These are phyloP conservation scores for Clohesyomyces aquaticus DNA, from an alignment of 495 filamentous ascomycete genomes.

Conservation along the genomic window DNA sequence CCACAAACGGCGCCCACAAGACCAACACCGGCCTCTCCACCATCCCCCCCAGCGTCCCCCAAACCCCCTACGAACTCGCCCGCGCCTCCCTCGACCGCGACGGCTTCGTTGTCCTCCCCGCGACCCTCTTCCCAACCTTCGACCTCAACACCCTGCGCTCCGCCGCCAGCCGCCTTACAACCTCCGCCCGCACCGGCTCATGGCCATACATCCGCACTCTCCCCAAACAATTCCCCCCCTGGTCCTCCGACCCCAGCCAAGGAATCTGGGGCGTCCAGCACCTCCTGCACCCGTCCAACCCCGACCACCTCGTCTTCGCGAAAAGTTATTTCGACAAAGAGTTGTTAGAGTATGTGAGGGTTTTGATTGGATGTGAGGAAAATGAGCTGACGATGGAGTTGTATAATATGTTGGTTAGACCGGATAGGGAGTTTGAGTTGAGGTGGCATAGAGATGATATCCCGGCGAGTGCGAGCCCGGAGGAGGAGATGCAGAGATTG, in stretches of 20 bases:
- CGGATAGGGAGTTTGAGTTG: slow-evolving; percentile 65
- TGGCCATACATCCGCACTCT: slow-evolving; percentile 83
- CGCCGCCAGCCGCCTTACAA: slow-evolving; percentile 58
- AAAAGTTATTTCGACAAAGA: slow-evolving; percentile 65
- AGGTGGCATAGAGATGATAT: slow-evolving; percentile 83
- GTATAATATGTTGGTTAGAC: slow-evolving; percentile 76
- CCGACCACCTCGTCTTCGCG: slow-evolving; percentile 57
- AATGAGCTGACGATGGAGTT: slow-evolving; percentile 74
- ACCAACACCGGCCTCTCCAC: too few relatives aligned
- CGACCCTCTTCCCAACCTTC: slow-evolving; percentile 50
- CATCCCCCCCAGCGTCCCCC: too few relatives aligned
- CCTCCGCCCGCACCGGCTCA: slow-evolving; percentile 60
- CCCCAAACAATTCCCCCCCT: slow-evolving; percentile 85
- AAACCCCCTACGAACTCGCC: slow-evolving; percentile 27
- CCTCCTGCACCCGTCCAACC: slow-evolving; percentile 71
- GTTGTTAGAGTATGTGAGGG: slow-evolving; percentile 60
- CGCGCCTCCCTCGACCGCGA: slow-evolving; percentile 41
- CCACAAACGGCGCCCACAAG: slow-evolving; percentile 4
- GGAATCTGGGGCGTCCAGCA: slow-evolving; percentile 90
- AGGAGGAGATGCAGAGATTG: slow-evolving; percentile 56
- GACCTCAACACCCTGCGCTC: slow-evolving; percentile 59
- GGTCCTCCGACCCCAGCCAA: slow-evolving; percentile 58
- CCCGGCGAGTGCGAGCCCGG: slow-evolving; percentile 55
- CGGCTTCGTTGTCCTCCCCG: slow-evolving; percentile 48
- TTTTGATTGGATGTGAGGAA: slow-evolving; percentile 56